A percentile compares a stretch with the other conserved stretches of the same genome.
Conservation (phyloP, 2,329 filamentous ascomycete species). For the Aspergillus carbonarius region DNA sequence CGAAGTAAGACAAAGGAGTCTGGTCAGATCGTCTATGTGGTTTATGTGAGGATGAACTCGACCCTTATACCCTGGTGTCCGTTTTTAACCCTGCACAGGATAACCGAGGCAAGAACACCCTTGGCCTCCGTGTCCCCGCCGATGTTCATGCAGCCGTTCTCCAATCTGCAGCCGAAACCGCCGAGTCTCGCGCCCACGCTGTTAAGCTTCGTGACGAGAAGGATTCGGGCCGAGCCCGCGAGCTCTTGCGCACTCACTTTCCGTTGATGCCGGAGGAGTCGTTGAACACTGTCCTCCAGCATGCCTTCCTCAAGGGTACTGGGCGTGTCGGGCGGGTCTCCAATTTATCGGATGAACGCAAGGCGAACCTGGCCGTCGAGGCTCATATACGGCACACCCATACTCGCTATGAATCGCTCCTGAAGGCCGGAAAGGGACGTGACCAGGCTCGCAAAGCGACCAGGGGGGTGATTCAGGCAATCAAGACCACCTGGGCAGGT, state of each 20-base stretch:
- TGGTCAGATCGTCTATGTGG: constrained; percentile 32
- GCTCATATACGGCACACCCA: constrained; percentile 46
- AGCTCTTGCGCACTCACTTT: constrained; percentile 33
- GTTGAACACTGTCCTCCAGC: constrained; percentile 34
- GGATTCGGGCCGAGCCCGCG: constrained; percentile 24
- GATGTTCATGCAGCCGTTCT: constrained; percentile 41
- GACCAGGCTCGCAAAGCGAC: constrained; percentile 33
- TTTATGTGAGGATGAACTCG: constrained; percentile 33
- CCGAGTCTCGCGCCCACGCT: constrained; percentile 40
- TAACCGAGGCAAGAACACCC: constrained; percentile 28
- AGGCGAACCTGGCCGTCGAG: constrained; percentile 41
- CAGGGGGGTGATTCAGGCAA: constrained; percentile 27
- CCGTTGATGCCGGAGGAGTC: constrained; percentile 39
- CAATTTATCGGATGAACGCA: constrained; percentile 33
- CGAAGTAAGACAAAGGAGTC: constrained; percentile 37
- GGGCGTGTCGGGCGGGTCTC: constrained; percentile 41
- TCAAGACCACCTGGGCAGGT: constrained; percentile 36
- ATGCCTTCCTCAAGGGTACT: constrained; percentile 44
- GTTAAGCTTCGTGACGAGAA: constrained; percentile 39
- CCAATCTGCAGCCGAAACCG: constrained; percentile 39
- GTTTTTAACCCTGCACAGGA: constrained; percentile 21
- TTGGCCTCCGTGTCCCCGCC: constrained; percentile 47
- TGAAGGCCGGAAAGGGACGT: constrained; percentile 26
- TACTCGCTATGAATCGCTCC: constrained; percentile 41
- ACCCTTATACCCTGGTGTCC: neutral